Evolutionary conservation across 2,329 filamentous ascomycete species (phyloP).

Genomic region (Cladorrhinum sp.): DNA sequence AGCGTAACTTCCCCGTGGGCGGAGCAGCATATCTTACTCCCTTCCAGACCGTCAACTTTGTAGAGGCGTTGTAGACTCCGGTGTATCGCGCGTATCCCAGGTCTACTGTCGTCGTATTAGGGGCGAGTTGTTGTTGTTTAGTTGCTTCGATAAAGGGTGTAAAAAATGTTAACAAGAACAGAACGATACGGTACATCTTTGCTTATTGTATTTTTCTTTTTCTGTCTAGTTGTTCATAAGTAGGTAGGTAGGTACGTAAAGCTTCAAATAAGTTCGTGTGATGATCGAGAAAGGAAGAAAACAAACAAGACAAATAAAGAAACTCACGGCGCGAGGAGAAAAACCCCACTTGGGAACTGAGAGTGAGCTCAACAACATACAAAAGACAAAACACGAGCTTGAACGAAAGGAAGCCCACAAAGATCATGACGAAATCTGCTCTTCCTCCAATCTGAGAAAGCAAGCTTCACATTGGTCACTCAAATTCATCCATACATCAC

Average conservation of each 20-base stretch:
- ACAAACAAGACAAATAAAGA: no score
- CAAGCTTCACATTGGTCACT: not conserved
- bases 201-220: no score
- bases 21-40: conserved; percentile 45
- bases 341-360: no score
- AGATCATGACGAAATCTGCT: not conserved
- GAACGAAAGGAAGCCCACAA: no score
- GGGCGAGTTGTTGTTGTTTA: not conserved
- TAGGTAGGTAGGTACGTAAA: no score
- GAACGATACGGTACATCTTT: not conserved
- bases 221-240: no score
- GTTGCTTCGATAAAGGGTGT: not conserved
- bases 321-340: no score
- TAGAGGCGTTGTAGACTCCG: conserved; percentile 37
- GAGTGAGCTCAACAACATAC: no score
- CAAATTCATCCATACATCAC: not conserved
- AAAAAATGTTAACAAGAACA: not conserved
- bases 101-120: conserved; percentile 31
- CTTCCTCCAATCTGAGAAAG: not conserved
- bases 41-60: conserved; percentile 42
- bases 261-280: no score
- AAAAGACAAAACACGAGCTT: not conserved
- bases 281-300: no score
- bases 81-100: conserved; percentile 44
- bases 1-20: conserved; percentile 41